Conservation (phyloP, 257 asterid species). For the Perilla frutescens region DNA sequence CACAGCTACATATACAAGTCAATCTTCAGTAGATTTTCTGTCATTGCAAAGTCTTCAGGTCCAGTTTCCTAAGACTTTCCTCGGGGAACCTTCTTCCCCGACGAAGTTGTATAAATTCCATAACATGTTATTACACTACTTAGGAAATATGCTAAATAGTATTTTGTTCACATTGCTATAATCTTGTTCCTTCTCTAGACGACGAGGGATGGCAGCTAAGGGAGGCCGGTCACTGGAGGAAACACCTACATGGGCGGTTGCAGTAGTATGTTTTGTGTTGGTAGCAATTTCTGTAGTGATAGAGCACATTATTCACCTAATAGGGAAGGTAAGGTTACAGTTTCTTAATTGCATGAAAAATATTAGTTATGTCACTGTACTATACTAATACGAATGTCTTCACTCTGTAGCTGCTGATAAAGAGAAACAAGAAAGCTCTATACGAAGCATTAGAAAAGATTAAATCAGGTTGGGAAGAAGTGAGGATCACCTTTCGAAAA, state of each 20-base stretch:
- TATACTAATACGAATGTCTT: not conserved
- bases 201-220: constrained; percentile 31
- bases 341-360: not conserved
- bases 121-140: not conserved
- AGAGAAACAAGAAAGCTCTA: constrained; percentile 52
- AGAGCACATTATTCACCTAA: constrained; percentile 25
- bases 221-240: constrained; percentile 30
- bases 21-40: not conserved
- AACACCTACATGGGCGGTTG: constrained; percentile 39
- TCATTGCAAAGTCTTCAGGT: not conserved
- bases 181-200: not conserved
- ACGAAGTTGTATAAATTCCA: not conserved
- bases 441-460: constrained; percentile 68
- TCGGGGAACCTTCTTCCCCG: not conserved
- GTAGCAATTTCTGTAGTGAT: constrained; percentile 31
- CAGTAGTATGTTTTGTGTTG: constrained; percentile 32
- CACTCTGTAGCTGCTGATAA: constrained; percentile 43
- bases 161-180: not conserved
- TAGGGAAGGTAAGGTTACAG: constrained; percentile 21
- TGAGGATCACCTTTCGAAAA: not conserved
- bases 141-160: not conserved
- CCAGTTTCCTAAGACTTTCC: not conserved
- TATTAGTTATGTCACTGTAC: not conserved
- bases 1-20: not conserved
- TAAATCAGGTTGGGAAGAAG: constrained; percentile 54